phyloP scores from a whole-genome alignment of 108 stramenopile genomes.

The Cyclotella sp. region DNA sequence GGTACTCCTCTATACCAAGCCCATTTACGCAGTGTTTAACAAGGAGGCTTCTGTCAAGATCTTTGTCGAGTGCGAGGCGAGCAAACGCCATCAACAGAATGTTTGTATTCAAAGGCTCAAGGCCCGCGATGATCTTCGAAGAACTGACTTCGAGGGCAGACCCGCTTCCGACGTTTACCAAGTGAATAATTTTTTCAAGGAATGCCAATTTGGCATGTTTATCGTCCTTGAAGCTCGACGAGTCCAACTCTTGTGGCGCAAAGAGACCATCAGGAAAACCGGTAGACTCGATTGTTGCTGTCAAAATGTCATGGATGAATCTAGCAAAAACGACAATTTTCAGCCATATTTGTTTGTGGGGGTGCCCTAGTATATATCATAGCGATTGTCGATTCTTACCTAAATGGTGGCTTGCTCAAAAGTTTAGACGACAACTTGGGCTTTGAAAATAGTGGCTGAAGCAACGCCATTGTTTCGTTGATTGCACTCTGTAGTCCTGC shows the following conservation, averaged over 20 bases:
- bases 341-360: too few relatives aligned
- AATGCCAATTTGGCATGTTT: constrained; percentile 46
- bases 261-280: constrained; percentile 50
- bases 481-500: constrained; percentile 27
- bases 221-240: constrained; percentile 47
- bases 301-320: constrained; percentile 53
- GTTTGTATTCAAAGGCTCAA: constrained; percentile 48
- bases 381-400: constrained; percentile 12
- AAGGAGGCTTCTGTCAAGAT: constrained; percentile 23
- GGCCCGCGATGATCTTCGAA: constrained; percentile 51
- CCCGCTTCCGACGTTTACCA: constrained; percentile 39
- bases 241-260: constrained; percentile 43
- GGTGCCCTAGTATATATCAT: neutral
- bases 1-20: constrained; percentile 25
- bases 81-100: constrained; percentile 28
- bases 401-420: constrained; percentile 49
- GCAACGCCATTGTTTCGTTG: constrained; percentile 20
- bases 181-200: constrained; percentile 52
- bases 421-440: constrained; percentile 47
- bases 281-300: constrained; percentile 38
- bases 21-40: constrained; percentile 38
- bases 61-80: constrained; percentile 29
- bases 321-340: neutral
- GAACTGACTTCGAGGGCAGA: constrained; percentile 28
- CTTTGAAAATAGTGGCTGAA: constrained; percentile 47